A percentile compares a stretch with the other conserved stretches of the same genome.
Evolutionary conservation across 202 grass and related monocot genomes (phyloP).

Genomic region (Saccharum hybrid): DNA sequence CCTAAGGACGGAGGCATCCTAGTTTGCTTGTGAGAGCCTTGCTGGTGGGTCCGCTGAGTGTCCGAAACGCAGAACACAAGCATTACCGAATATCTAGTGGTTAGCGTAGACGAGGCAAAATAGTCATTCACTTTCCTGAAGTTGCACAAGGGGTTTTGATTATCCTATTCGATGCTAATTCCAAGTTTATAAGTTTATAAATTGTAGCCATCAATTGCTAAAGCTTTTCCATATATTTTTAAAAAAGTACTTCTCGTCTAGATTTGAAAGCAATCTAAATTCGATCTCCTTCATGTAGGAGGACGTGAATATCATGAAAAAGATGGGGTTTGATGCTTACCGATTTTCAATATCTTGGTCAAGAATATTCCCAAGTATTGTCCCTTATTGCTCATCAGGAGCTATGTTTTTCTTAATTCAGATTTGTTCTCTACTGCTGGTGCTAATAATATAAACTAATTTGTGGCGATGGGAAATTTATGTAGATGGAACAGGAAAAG

Average conservation of each 20-base stretch:
- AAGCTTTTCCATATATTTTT: neutral
- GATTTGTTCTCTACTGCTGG: neutral
- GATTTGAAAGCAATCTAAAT: neutral
- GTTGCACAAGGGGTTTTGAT: neutral
- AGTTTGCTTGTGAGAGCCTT: too few relatives aligned
- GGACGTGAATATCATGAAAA: slow-evolving; percentile 60
- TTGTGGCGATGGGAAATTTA: neutral
- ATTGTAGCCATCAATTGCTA: neutral
- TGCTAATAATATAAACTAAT: neutral
- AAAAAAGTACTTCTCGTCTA: neutral
- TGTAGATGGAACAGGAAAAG: slow-evolving; percentile 54
- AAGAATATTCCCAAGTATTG: slow-evolving; percentile 58
- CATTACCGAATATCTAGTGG: too few relatives aligned
- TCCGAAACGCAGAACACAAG: too few relatives aligned
- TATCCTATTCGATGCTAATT: neutral
- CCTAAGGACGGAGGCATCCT: too few relatives aligned
- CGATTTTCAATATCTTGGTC: slow-evolving; percentile 71
- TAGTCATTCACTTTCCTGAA: neutral
- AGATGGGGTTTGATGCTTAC: slow-evolving; percentile 57
- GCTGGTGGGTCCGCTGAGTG: too few relatives aligned
- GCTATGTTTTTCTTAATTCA: neutral
- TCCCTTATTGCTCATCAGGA: neutral
- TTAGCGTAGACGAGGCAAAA: too few relatives aligned
- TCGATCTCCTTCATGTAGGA: slow-evolving; percentile 37
- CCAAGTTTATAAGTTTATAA: neutral